Evolutionary conservation across 164 flowering plant species (phyloP), one percentile per base, ranked within the genome.

Genomic region (Tinospora cordifolia): DNA sequence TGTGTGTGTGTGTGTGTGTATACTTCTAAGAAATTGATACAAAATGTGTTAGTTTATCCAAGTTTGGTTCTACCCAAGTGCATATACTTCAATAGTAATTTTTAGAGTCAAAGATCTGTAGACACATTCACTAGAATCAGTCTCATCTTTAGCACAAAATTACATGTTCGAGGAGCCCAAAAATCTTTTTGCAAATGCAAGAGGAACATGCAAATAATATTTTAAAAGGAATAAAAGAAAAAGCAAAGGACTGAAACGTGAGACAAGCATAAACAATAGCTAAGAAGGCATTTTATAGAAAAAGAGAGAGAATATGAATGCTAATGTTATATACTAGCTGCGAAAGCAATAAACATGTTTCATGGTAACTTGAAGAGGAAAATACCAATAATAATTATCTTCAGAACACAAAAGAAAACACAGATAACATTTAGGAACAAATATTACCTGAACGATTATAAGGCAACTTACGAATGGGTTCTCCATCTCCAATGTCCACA

Each of bases 401-500:
- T 24, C 2, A 26, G 36, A 6, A 60, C 36, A 24, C 0, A 19
- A 19, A 54, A 54, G 63, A 13, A 54, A 54, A 54, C 7, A 3
- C n/a, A 0, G 6, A 51, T 51, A 51, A 19, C 19, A 21, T 8
- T 6, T 17, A 5, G 21, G 24, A 54, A 54, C 9, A 49, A 41
- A 39, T n/a, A 41, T 14, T 17, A 92, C 99, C 99, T 88, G 96
- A 82, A 63, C 86, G 83, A 74, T 94, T 92, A 76, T 90, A 94
- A 7, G 98, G 98, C 78, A 94, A 76, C 81, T 89, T 92, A 57
- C 98, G 98, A 26, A 84, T 81, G 46, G 97, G 99, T 77, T 87
- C 91, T 12, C 98, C 98, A 84, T 94, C 99, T 72, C 97, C 99
- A 85, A 94, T 89, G 63, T 94, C 99, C 78, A 94, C 99, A 84